Evolutionary conservation across 352 stramenopile genomes (phyloP), one percentile per base, ranked within the genome.

Genomic region (Elongisporangium anandrum): DNA sequence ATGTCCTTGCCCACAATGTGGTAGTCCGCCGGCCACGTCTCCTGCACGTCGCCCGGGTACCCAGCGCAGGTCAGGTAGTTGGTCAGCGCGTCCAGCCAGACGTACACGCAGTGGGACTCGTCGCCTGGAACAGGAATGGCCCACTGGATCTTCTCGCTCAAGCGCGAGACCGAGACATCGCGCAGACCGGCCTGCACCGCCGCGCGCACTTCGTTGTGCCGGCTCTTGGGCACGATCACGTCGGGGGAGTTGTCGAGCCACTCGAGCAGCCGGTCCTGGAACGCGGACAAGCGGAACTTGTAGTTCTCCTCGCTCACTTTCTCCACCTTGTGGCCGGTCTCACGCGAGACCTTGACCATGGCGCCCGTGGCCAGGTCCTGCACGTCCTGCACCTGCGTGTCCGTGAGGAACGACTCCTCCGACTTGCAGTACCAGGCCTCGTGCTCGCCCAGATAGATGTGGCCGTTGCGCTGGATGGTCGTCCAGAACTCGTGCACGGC

Each of bases 1-100:
- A 99, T 99, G 75, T 99, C 98, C 72, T 99, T 99, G 51, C 97
- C 98, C 70, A 99, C 86, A 39, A 98, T 85, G 70, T 98, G 85
- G 59, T 93, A 93, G 56, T 89, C 80, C 5, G 85, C 78, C 3
- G 85, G 85, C 85, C 85, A 95, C 16, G 68, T 65, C 19, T 45
- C 47, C 8, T 69, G 55, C n/a, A 67, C 54, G 54, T 80, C 53
- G 0, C 60, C 57, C 1, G 94, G 94, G 69, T 98, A 99, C 52
- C 96, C 96, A 20, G 97, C 75, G 17, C 89, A 96, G 21, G 95
- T 99, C 38, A 99, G 81, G 70, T 99, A 99, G 78, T 99, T 99
- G 17, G 92, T 94, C 48, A 99, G 75, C 15, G 98, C 98, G 73
- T 99, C 98, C 22, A 99, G 84, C 98, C 98, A 99, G 48, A 99